Evolutionary conservation across 257 asterid species (phyloP).

Genomic region (Orobanche coerulescens): DNA sequence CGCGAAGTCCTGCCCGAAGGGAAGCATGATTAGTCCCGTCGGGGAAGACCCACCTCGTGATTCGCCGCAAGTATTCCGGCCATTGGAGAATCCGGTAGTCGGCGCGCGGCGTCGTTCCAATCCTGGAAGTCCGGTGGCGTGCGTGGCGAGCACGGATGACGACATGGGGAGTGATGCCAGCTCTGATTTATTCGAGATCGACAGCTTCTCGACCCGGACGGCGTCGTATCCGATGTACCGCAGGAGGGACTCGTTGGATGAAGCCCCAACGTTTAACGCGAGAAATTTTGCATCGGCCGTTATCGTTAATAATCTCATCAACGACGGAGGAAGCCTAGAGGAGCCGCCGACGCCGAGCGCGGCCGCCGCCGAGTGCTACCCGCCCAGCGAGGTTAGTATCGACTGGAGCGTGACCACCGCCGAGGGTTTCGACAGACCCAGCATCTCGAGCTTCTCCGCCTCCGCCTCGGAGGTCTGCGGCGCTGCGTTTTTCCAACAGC

Average conservation of each 20-base stretch:
- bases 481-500: slow-evolving; percentile 7
- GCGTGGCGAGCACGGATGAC: slow-evolving; percentile 34
- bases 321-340: slow-evolving; percentile 34
- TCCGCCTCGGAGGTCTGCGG: slow-evolving; percentile 33
- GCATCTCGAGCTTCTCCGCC: slow-evolving; percentile 31
- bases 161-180: slow-evolving; percentile 74
- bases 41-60: slow-evolving; percentile 52
- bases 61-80: slow-evolving; percentile 67
- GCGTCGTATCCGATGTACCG: slow-evolving; percentile 46
- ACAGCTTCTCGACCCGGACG: slow-evolving; percentile 69
- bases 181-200: slow-evolving; percentile 81
- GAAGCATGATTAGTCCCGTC: too few species aligned
- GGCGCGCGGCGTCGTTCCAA: slow-evolving; percentile 8
- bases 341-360: slow-evolving; percentile 70
- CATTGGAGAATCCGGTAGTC: slow-evolving; percentile 23
- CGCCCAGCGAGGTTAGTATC: slow-evolving; percentile 84
- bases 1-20: neutral
- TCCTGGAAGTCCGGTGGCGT: slow-evolving; percentile 44
- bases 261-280: slow-evolving; percentile 35
- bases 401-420: slow-evolving; percentile 96
- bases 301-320: slow-evolving; percentile 21
- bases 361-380: slow-evolving; percentile 64
- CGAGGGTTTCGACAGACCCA: slow-evolving; percentile 43
- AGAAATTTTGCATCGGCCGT: slow-evolving; percentile 28
- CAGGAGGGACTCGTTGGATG: slow-evolving; percentile 59